Base-by-base conservation (phyloP, 1,284 basidiomycete genomes). In the Tilletia indica region DNA sequence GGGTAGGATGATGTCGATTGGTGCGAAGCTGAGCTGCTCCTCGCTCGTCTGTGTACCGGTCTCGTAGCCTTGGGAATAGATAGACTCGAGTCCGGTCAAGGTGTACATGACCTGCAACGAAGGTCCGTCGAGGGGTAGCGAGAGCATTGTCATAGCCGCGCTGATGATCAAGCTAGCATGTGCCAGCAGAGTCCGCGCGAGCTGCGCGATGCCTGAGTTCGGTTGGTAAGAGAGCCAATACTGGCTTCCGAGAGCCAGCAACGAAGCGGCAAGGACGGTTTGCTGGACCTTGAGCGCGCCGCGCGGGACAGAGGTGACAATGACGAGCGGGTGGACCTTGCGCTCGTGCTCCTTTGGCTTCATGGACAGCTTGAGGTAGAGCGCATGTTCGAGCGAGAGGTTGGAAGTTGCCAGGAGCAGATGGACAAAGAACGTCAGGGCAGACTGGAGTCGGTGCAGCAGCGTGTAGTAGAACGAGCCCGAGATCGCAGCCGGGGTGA, bases 1-100 rank as follows among this genome's bases (percentile, higher is more conserved):
- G 36, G 61, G 61, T 6, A 64, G 36, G 61, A 64, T 64, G 61
- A 64, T 64, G 38, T 64, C 61, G 61, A 64, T 64, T 25, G 61
- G 61, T 16, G 61, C 61, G 36, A 64, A 64, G 61, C 19, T 19
- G 31, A 16, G 61, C 12, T 36, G 61, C 14, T 64, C 61, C 19
- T 64, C 61, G 61, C 36, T 64, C 6, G 12, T 19, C 19, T 8
- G 11, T 12, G 61, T 19, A 3, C 61, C 61, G 3, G 61, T 64
- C n/a, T 64, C 61, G 34, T 34, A 38, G 12, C 36, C 36, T 64
- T 64, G 61, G 9, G 31, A 19, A 6, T 39, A 34, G 31, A 64
- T 34, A 1, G 61, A 36, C 16, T 64, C 61, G 14, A 64, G 61
- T 8, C 61, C 61, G 36, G 61, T 42, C 34, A 64, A 14, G 61